Evolutionary conservation across 371 early-diverging fungal genomes (phyloP).

Genomic region (Circinella minor): DNA sequence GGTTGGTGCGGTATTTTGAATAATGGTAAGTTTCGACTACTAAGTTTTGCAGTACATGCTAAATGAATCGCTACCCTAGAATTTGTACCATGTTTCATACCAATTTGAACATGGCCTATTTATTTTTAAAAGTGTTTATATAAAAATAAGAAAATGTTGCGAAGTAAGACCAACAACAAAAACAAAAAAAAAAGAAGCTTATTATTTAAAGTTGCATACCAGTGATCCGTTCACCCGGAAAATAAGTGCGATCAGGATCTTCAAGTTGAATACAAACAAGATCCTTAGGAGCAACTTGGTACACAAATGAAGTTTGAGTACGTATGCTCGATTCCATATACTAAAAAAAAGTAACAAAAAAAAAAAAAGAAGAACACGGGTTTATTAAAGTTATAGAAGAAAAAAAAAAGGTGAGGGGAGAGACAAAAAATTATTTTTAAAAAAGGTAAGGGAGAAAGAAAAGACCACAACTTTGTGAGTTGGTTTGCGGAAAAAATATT

Average conservation of each 20-base stretch:
- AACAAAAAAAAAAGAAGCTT: not conserved
- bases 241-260: conserved; percentile 18
- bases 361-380: not conserved
- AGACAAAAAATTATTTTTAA: too few relatives aligned
- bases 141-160: not conserved
- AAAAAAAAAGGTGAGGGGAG: too few relatives aligned
- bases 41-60: conserved; percentile 22
- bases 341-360: not conserved
- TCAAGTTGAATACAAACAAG: conserved; percentile 21
- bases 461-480: too few relatives aligned
- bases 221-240: conserved; percentile 26
- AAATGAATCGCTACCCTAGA: conserved; percentile 23
- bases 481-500: too few relatives aligned
- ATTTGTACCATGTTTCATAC: not conserved
- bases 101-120: conserved; percentile 17
- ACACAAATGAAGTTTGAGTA: conserved; percentile 20
- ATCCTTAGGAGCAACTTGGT: conserved; percentile 14
- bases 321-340: conserved; percentile 13
- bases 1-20: conserved; percentile 19
- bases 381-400: too few relatives aligned
- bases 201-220: conserved; percentile 1
- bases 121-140: not conserved
- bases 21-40: conserved; percentile 14
- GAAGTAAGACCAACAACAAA: not conserved
- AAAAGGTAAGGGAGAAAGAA: too few relatives aligned